Conservation (phyloP, 2,329 filamentous ascomycete species). For the Beauveria sp. region DNA sequence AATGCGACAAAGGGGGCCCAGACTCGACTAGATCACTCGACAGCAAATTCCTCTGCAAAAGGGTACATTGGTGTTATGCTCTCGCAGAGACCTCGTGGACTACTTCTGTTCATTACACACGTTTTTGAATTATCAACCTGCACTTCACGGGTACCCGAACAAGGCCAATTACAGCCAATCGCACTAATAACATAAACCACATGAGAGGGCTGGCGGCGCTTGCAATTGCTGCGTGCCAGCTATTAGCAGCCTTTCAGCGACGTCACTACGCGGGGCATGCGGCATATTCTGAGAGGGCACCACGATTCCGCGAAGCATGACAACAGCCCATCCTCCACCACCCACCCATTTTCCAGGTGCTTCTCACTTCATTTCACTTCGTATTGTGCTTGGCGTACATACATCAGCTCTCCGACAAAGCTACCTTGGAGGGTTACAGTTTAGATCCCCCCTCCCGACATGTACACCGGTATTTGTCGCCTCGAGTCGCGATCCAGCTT, state of each 20-base stretch:
- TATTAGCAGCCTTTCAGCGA: slow-evolving; percentile 3
- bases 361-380: not conserved
- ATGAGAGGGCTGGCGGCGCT: slow-evolving; percentile 1
- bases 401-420: not conserved
- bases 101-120: not conserved
- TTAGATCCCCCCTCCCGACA: not conserved
- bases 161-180: not conserved
- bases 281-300: slow-evolving; percentile 7
- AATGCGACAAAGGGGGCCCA: not conserved
- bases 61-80: not conserved
- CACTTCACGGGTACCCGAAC: too few species aligned
- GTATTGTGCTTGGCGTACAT: slow-evolving; percentile 7
- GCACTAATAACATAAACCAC: not conserved
- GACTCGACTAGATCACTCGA: not conserved
- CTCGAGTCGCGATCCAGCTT: not conserved
- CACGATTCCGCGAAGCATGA: not conserved
- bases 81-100: not conserved
- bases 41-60: not conserved
- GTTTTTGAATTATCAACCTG: not conserved
- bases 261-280: slow-evolving; percentile 10
- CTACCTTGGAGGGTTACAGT: not conserved
- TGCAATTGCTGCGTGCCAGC: not conserved
- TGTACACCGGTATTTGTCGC: not conserved
- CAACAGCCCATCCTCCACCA: slow-evolving; percentile 1
- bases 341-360: not conserved